phyloP scores from a whole-genome alignment of 768 basidiomycete species.

The Rhodosporidiobolus odoratus region DNA sequence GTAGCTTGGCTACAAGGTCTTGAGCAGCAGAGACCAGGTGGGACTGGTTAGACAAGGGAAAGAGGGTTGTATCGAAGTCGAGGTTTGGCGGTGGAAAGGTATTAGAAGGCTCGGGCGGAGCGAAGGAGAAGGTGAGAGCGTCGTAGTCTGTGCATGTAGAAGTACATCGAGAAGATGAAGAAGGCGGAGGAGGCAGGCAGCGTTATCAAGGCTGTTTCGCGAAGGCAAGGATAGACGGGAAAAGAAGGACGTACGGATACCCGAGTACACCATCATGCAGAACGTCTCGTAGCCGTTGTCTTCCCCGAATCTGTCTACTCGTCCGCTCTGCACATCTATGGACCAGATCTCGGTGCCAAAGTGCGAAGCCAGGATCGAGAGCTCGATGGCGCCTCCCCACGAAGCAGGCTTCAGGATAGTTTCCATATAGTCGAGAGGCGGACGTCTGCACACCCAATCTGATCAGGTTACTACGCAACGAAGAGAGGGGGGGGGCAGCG shows the following conservation, averaged over 20 bases:
- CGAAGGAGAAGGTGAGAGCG: constrained; percentile 74
- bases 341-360: constrained; percentile 68
- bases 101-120: constrained; percentile 59
- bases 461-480: constrained; percentile 18
- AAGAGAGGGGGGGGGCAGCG: no score
- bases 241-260: constrained; percentile 59
- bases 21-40: constrained; percentile 50
- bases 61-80: constrained; percentile 77
- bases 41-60: constrained; percentile 53
- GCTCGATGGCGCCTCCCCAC: constrained; percentile 94
- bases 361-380: constrained; percentile 74
- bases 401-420: constrained; percentile 72
- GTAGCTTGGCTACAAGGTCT: constrained; percentile 65
- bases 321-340: constrained; percentile 17
- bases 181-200: constrained; percentile 15
- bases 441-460: constrained; percentile 51
- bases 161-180: background rate
- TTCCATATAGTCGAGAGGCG: constrained; percentile 65
- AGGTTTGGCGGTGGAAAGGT: constrained; percentile 33
- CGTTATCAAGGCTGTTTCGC: no score
- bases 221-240: background rate
- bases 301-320: constrained; percentile 29
- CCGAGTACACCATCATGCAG: constrained; percentile 81
- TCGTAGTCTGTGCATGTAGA: constrained; percentile 61
- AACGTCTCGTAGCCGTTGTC: constrained; percentile 42